Conservation (phyloP, 768 basidiomycete genomes). For the Naganishia kalamii region DNA sequence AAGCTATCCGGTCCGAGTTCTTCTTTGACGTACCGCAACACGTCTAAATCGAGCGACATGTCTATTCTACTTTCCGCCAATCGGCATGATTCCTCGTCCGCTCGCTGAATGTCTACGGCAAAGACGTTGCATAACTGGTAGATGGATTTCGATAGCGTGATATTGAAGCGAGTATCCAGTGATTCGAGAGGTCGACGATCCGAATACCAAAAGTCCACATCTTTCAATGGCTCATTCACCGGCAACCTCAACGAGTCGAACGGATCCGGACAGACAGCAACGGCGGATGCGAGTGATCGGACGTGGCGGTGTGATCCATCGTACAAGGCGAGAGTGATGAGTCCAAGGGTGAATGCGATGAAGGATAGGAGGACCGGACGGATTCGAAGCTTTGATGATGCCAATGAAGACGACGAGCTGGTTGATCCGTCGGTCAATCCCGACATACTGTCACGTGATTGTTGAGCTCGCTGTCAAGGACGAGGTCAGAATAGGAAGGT, state of each 20-base stretch:
- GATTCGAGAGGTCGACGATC: neutral
- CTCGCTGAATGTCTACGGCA: neutral
- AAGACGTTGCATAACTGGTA: neutral
- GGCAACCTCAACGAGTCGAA: neutral
- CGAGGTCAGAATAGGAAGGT: no score
- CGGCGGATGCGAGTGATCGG: neutral
- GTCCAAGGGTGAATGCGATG: no score
- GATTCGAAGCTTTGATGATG: neutral
- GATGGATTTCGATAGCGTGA: neutral
- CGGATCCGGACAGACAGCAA: neutral
- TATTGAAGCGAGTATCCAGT: neutral
- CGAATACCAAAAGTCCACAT: neutral
- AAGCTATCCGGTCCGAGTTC: constrained; percentile 20
- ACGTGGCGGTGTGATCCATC: no score
- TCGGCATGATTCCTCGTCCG: neutral
- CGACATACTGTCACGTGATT: no score
- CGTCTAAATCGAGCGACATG: neutral
- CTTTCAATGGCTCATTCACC: neutral
- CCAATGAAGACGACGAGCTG: no score
- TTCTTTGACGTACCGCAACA: neutral
- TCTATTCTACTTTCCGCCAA: constrained; percentile 1
- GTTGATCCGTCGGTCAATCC: no score
- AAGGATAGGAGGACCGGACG: no score
- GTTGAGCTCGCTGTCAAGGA: no score
- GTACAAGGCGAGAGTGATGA: no score